Percentiles rank a stretch among this genome's conserved stretches.
These are phyloP conservation scores for Amborella trichopoda DNA, from an alignment of 164 flowering plant species.

Conservation along the genomic window DNA sequence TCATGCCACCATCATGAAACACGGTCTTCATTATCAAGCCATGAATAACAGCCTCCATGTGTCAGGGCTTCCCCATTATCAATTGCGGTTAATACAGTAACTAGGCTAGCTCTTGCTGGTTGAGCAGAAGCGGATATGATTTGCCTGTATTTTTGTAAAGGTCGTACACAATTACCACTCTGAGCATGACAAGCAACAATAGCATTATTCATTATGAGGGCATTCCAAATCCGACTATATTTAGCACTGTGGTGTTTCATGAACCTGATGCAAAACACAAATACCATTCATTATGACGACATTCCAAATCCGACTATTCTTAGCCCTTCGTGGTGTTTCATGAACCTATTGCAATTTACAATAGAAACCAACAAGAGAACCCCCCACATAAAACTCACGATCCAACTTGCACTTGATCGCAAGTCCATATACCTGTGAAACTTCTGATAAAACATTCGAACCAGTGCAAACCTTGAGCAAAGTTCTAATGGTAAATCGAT, in stretches of 20 bases:
- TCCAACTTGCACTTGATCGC: conserved; percentile 5
- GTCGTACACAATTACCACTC: conserved; percentile 2
- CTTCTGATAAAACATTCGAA: neutral
- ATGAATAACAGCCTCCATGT: conserved; percentile 6
- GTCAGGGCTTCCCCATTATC: neutral
- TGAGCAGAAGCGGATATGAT: conserved; percentile 3
- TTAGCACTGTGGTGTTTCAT: conserved; percentile 6
- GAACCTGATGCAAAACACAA: neutral
- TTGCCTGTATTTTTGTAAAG: conserved; percentile 4
- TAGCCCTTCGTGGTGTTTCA: too few relatives aligned
- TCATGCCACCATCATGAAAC: conserved; percentile 6
- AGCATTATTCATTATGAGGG: conserved; percentile 8
- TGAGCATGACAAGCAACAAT: conserved; percentile 4
- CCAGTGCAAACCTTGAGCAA: conserved; percentile 7
- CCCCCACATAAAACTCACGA: conserved; percentile 5
- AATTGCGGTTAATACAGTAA: conserved; percentile 5
- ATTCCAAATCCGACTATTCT: too few relatives aligned
- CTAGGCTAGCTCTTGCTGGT: conserved; percentile 10
- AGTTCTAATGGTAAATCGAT: conserved; percentile 3
- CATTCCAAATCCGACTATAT: conserved; percentile 4
- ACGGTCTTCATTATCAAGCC: conserved; percentile 7
- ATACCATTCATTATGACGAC: too few relatives aligned
- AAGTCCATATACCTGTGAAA: conserved; percentile 5
- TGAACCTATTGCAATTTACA: too few relatives aligned
- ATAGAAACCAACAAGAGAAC: conserved; percentile 12